phyloP scores from a whole-genome alignment of 768 basidiomycete species.

The Ramaria rubella region DNA sequence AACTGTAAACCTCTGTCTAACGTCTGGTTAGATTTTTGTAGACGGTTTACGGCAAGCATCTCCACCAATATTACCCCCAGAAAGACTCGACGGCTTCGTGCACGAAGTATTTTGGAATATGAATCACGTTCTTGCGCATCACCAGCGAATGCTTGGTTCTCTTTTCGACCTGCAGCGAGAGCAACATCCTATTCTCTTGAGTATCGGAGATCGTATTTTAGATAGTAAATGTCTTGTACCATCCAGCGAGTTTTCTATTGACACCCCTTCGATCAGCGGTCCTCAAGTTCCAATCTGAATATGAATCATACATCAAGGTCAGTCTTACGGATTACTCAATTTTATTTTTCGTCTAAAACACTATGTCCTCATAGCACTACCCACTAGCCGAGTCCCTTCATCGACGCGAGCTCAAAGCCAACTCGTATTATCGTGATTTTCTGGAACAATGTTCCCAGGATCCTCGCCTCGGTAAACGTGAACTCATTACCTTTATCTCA shows the following conservation, averaged over 20 bases:
- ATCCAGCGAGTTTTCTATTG: constrained; percentile 5
- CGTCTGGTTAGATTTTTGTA: constrained; percentile 56
- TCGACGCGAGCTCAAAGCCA: constrained; percentile 65
- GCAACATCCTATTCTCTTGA: constrained; percentile 76
- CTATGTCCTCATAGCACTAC: constrained; percentile 42
- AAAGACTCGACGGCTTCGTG: constrained; percentile 58
- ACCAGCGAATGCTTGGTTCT: constrained; percentile 58
- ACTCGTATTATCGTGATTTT: constrained; percentile 60
- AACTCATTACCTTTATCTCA: constrained; percentile 75
- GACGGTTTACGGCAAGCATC: constrained; percentile 51
- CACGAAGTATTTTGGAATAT: constrained; percentile 82
- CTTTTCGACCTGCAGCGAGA: constrained; percentile 80
- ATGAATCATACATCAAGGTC: constrained; percentile 73
- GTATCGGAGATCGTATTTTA: constrained; percentile 80
- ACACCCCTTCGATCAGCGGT: constrained; percentile 18
- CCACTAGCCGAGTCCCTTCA: constrained; percentile 80
- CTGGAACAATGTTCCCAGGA: constrained; percentile 56
- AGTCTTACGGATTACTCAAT: not conserved
- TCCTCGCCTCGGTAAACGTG: constrained; percentile 64
- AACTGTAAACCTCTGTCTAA: not conserved
- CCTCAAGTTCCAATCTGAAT: constrained; percentile 50
- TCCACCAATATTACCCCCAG: constrained; percentile 58
- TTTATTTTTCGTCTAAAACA: not conserved
- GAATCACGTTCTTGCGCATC: constrained; percentile 55
- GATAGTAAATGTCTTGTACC: constrained; percentile 45